A percentile compares a stretch with the other conserved stretches of the same genome.
These are phyloP conservation scores for Globisporangium middletonii DNA, from an alignment of 352 stramenopile species.

Conservation along the genomic window DNA sequence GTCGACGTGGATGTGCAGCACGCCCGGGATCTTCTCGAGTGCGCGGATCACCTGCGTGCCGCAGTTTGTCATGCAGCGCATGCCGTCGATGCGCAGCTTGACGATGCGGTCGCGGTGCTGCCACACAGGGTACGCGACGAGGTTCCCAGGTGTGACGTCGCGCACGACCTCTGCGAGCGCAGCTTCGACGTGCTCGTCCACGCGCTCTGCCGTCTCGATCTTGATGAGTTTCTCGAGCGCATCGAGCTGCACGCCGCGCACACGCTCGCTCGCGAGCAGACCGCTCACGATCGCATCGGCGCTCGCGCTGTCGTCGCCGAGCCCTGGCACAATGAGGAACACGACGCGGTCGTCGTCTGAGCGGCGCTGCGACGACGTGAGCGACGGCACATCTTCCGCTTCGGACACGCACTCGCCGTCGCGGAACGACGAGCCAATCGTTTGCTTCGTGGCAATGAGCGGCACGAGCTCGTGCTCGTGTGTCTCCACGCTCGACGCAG, in stretches of 20 bases:
- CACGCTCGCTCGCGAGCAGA: constrained; percentile 28
- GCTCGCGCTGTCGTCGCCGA: constrained; percentile 21
- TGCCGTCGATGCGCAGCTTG: constrained; percentile 65
- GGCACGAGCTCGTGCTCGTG: constrained; percentile 11
- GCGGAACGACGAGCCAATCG: constrained; percentile 12
- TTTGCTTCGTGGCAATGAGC: neutral
- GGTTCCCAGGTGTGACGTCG: constrained; percentile 25
- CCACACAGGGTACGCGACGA: constrained; percentile 78
- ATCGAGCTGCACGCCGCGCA: constrained; percentile 50
- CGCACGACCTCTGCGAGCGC: constrained; percentile 57
- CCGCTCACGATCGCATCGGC: constrained; percentile 24
- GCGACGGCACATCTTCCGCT: constrained; percentile 62
- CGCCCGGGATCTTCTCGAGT: constrained; percentile 73
- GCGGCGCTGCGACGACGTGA: constrained; percentile 52
- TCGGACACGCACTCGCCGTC: constrained; percentile 54
- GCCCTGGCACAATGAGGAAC: constrained; percentile 61
- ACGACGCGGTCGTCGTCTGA: constrained; percentile 55
- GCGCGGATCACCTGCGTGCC: constrained; percentile 72
- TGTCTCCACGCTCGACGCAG: neutral
- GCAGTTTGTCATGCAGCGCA: constrained; percentile 88
- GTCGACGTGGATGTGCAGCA: constrained; percentile 81
- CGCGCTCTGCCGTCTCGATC: constrained; percentile 45
- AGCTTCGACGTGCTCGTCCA: constrained; percentile 37
- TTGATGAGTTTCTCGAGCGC: constrained; percentile 56
- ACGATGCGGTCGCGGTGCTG: constrained; percentile 79